Conservation (phyloP, 2,329 filamentous ascomycete genomes). For the Xylaria hypoxylon region DNA sequence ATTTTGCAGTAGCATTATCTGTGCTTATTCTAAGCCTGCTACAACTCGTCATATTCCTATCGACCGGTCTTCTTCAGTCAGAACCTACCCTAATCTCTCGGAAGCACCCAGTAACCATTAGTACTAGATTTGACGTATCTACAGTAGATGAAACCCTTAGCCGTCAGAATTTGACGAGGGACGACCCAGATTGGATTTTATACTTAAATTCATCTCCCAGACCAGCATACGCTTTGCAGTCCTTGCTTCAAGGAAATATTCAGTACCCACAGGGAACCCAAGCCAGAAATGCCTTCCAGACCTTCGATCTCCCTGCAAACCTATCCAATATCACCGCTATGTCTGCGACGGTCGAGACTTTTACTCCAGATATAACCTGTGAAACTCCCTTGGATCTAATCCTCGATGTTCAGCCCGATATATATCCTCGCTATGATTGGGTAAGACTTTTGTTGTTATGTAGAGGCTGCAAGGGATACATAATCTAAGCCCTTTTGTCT, state of each 20-base stretch:
- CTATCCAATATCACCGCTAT: neutral
- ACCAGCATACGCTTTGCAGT: neutral
- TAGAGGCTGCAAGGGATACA: neutral
- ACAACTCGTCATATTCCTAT: slow-evolving; percentile 1
- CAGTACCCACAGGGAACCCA: slow-evolving; percentile 6
- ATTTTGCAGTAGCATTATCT: slow-evolving; percentile 9
- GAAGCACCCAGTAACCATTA: neutral
- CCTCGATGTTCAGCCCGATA: neutral
- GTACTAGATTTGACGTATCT: slow-evolving; percentile 2
- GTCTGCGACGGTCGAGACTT: neutral
- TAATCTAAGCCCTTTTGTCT: neutral
- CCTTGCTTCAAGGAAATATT: neutral
- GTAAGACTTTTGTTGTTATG: neutral
- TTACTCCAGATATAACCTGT: slow-evolving; percentile 8
- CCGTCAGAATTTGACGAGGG: neutral
- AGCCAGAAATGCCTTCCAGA: slow-evolving; percentile 9
- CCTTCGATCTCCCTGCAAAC: neutral
- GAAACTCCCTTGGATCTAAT: neutral
- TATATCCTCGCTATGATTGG: neutral
- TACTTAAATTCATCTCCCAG: neutral
- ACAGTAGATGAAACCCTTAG: neutral
- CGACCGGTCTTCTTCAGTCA: slow-evolving; percentile 7
- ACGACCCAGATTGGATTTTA: neutral
- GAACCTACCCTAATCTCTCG: neutral
- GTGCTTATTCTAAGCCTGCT: neutral